Evolutionary conservation across 495 filamentous ascomycete species (phyloP).

Genomic region (Penicillium coprophilum): DNA sequence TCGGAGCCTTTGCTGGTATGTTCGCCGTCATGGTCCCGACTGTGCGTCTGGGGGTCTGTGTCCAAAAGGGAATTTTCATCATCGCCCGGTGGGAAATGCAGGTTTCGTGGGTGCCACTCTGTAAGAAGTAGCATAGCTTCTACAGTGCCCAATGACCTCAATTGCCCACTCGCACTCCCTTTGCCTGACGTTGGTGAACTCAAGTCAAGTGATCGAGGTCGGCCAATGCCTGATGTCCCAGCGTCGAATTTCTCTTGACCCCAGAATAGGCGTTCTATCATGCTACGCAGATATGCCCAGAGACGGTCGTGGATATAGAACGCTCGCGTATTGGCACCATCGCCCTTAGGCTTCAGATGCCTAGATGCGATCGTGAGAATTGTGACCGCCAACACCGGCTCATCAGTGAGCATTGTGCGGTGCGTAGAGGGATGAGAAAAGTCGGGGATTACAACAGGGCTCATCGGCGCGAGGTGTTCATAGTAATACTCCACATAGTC

Average conservation of each 20-base stretch:
- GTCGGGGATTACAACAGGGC: slow-evolving; percentile 84
- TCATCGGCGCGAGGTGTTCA: slow-evolving; percentile 81
- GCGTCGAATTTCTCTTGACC: slow-evolving; percentile 93
- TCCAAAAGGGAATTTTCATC: slow-evolving; percentile 63
- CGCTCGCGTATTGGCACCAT: slow-evolving; percentile 78
- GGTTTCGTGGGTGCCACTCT: slow-evolving; percentile 92
- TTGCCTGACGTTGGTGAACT: slow-evolving; percentile 54
- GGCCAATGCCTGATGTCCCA: slow-evolving; percentile 77
- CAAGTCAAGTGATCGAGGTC: slow-evolving; percentile 59
- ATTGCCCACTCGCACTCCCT: slow-evolving; percentile 61
- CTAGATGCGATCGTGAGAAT: slow-evolving; percentile 88
- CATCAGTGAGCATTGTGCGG: slow-evolving; percentile 74
- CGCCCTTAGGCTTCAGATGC: slow-evolving; percentile 73
- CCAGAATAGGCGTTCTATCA: slow-evolving; percentile 93
- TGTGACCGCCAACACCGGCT: slow-evolving; percentile 88
- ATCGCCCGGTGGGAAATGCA: slow-evolving; percentile 93
- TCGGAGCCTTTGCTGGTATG: slow-evolving; percentile 40
- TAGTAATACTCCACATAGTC: slow-evolving; percentile 96
- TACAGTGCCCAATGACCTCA: slow-evolving; percentile 88
- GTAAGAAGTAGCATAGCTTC: slow-evolving; percentile 91
- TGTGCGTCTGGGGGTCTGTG: slow-evolving; percentile 46
- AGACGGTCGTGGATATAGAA: slow-evolving; percentile 92
- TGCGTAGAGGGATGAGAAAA: slow-evolving; percentile 74
- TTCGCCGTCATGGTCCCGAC: slow-evolving; percentile 40
- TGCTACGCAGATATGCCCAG: slow-evolving; percentile 91